These are phyloP conservation scores for Monascus purpureus DNA, from an alignment of 495 filamentous ascomycete genomes.

Conservation along the genomic window DNA sequence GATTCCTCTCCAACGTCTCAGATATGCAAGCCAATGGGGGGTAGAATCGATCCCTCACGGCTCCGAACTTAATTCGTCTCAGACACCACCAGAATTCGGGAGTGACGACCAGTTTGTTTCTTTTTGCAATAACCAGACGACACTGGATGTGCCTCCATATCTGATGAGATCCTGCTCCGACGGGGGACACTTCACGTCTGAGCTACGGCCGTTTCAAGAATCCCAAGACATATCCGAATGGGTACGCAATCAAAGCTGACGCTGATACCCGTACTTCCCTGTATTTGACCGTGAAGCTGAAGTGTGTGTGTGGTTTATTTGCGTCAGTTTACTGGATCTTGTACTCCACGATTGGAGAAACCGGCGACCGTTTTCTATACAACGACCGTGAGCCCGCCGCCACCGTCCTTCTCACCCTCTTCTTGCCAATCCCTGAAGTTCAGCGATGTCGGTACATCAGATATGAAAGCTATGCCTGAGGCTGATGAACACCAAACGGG, in stretches of 20 bases:
- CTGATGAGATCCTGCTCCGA: not conserved
- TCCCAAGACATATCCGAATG: not conserved
- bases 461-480: conserved; percentile 2
- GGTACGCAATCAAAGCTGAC: too few relatives aligned
- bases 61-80: not conserved
- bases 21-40: not conserved
- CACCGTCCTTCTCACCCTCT: conserved; percentile 12
- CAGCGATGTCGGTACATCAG: conserved; percentile 5
- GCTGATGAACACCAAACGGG: conserved; percentile 7
- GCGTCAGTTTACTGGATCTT: not conserved
- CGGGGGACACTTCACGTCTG: not conserved
- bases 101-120: not conserved
- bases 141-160: not conserved
- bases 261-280: too few relatives aligned
- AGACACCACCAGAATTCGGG: not conserved
- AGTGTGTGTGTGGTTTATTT: too few relatives aligned
- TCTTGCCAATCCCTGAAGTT: conserved; percentile 10
- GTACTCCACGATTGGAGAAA: not conserved
- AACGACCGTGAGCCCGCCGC: conserved; percentile 1
- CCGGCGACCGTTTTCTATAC: not conserved
- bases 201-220: not conserved
- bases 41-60: not conserved
- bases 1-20: conserved; percentile 8
- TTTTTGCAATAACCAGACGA: not conserved
- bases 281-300: too few relatives aligned